Conservation (phyloP, 768 basidiomycete species). For the Saitozyma podzolica region DNA sequence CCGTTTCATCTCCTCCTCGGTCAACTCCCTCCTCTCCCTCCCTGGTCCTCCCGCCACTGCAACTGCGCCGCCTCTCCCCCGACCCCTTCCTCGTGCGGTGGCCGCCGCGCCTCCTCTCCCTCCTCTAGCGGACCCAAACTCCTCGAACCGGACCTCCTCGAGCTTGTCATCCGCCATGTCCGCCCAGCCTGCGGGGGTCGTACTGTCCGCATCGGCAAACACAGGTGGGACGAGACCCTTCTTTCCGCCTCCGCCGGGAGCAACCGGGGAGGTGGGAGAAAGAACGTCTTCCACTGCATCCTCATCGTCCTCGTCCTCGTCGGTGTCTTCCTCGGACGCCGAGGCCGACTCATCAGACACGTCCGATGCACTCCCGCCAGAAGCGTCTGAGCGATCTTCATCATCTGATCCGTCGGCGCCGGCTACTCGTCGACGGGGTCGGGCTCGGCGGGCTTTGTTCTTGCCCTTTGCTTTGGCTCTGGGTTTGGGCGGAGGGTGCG, state of each 20-base stretch:
- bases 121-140: constrained; percentile 2
- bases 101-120: background rate
- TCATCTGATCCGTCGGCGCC: constrained; percentile 7
- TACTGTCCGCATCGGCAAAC: constrained; percentile 14
- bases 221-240: constrained; percentile 1
- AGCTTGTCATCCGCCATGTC: constrained; percentile 8
- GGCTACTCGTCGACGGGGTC: constrained; percentile 26
- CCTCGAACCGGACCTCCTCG: constrained; percentile 15
- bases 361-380: constrained; percentile 16
- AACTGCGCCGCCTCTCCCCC: constrained; percentile 10
- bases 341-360: background rate
- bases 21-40: constrained; percentile 24
- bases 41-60: constrained; percentile 5
- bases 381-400: constrained; percentile 5
- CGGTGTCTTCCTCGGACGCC: constrained; percentile 17
- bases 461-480: constrained; percentile 1
- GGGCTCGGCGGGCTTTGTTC: constrained; percentile 13
- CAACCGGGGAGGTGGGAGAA: background rate
- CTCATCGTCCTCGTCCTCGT: constrained; percentile 18
- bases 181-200: constrained; percentile 21
- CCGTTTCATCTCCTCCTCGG: constrained; percentile 28
- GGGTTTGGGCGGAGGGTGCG: background rate
- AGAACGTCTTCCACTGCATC: constrained; percentile 15
- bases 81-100: constrained; percentile 1
- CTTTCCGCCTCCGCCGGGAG: too few species aligned